Evolutionary conservation across 2,329 filamentous ascomycete genomes (phyloP).

Genomic region (Verticillium zaregamsianum): DNA sequence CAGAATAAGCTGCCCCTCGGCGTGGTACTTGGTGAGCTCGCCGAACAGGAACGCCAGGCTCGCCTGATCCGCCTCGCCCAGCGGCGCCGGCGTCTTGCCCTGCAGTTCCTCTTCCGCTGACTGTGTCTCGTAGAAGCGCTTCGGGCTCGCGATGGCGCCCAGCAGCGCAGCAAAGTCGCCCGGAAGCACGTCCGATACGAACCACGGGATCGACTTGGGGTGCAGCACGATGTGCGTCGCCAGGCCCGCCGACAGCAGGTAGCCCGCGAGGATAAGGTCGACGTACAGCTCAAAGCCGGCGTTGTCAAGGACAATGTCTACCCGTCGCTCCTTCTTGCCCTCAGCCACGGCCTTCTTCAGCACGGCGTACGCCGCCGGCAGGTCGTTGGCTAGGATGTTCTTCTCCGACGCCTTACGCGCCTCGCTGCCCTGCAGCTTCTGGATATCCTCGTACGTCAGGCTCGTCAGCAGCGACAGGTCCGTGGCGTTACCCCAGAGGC

Average conservation of each 20-base stretch:
- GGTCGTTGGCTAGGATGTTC: conserved; percentile 89
- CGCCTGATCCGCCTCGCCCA: conserved; percentile 63
- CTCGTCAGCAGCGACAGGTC: conserved; percentile 88
- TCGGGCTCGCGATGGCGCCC: conserved; percentile 71
- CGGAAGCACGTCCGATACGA: conserved; percentile 91
- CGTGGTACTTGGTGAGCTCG: conserved; percentile 76
- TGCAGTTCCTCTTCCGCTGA: conserved; percentile 62
- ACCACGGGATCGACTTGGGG: conserved; percentile 96
- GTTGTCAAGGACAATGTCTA: conserved; percentile 96
- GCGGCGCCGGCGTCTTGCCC: conserved; percentile 52
- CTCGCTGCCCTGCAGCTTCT: conserved; percentile 87
- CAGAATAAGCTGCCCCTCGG: conserved; percentile 77
- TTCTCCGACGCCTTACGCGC: conserved; percentile 83
- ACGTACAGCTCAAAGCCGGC: conserved; percentile 97
- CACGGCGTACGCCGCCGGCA: conserved; percentile 65
- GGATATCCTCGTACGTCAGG: conserved; percentile 91
- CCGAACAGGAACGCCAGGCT: conserved; percentile 74
- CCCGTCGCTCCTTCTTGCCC: conserved; percentile 64
- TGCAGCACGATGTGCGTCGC: conserved; percentile 86
- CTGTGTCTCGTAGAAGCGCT: conserved; percentile 71
- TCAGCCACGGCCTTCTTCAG: conserved; percentile 62
- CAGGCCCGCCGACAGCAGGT: conserved; percentile 77
- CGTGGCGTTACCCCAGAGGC: conserved; percentile 95
- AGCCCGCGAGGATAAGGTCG: conserved; percentile 87
- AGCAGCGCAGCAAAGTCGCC: conserved; percentile 81